Conservation (phyloP, 2,329 filamentous ascomycete species). For the Dactylella cylindrospora region DNA sequence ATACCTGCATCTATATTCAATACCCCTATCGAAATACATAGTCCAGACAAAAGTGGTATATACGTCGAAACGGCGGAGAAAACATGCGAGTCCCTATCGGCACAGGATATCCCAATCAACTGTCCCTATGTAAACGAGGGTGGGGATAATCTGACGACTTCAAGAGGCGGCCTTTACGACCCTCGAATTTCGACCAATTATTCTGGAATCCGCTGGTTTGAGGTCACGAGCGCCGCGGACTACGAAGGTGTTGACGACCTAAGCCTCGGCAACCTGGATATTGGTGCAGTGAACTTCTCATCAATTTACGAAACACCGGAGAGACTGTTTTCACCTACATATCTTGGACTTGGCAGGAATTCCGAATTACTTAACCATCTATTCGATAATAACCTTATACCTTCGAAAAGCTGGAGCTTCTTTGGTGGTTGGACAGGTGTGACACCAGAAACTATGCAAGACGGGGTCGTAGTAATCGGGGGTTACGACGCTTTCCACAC, state of each 20-base stretch:
- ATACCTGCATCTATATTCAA: conserved; percentile 1
- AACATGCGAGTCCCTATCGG: no score
- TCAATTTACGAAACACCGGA: no score
- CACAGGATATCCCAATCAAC: no score
- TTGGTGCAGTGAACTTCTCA: background rate
- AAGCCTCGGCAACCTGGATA: background rate
- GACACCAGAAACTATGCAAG: conserved; percentile 9
- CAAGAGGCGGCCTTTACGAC: background rate
- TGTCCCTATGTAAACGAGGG: no score
- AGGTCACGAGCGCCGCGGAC: background rate
- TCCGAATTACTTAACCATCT: conserved; percentile 17
- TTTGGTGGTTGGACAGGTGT: conserved; percentile 30
- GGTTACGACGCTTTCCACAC: no score
- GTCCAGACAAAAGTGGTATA: no score
- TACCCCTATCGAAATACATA: no score
- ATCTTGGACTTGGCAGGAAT: conserved; percentile 6
- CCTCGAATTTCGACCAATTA: background rate
- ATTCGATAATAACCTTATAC: conserved; percentile 4
- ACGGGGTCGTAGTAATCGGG: conserved; percentile 21
- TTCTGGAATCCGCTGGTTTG: background rate
- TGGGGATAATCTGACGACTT: no score
- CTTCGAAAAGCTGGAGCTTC: conserved; percentile 18
- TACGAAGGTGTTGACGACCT: background rate
- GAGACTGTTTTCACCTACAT: background rate
- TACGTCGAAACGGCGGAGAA: no score